Evolutionary conservation across 768 basidiomycete species (phyloP).

Genomic region (Lentinula aciculospora): DNA sequence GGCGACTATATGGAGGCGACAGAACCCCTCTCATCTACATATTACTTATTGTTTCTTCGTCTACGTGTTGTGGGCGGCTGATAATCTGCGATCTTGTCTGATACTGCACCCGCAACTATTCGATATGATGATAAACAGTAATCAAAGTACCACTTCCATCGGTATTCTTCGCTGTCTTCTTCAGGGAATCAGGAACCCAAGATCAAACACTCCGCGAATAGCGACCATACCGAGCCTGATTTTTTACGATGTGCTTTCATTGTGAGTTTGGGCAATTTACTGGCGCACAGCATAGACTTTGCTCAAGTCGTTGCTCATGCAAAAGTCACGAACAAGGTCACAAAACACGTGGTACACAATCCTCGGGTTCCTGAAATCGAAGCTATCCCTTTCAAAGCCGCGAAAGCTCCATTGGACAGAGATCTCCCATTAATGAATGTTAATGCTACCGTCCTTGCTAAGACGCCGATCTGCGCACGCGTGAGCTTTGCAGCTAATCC

Average conservation of each 20-base stretch:
- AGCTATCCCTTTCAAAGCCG: not conserved
- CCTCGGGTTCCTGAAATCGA: slow-evolving; percentile 1
- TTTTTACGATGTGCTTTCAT: not conserved
- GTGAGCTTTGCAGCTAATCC: not conserved
- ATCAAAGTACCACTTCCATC: not conserved
- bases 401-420: not conserved
- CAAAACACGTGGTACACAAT: not conserved
- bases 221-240: not conserved
- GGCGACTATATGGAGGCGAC: too few species aligned
- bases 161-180: not conserved
- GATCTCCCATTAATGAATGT: not conserved
- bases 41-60: not conserved
- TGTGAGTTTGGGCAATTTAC: too few species aligned
- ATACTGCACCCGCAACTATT: not conserved
- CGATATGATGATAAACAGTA: not conserved
- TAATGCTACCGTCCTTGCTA: not conserved
- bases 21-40: too few species aligned
- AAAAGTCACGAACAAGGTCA: not conserved
- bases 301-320: not conserved
- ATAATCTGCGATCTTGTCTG: not conserved
- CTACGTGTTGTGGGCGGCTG: not conserved
- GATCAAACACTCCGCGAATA: not conserved
- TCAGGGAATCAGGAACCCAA: not conserved
- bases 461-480: not conserved
- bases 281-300: not conserved